Base-by-base conservation (phyloP, 495 filamentous ascomycete species). In the Hypoxylon subgilvum region DNA sequence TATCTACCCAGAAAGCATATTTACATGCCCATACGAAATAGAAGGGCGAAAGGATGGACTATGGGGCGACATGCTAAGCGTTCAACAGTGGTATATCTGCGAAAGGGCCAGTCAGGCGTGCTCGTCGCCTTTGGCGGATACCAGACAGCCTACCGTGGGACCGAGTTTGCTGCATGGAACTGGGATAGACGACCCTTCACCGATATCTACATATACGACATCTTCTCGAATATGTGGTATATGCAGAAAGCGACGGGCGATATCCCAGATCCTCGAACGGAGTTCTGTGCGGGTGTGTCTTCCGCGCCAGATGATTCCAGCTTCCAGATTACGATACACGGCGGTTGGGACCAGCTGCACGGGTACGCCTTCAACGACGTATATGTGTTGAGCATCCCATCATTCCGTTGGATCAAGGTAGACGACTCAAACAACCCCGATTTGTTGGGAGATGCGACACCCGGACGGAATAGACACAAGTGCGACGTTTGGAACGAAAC, bases 391-490 rank as follows among this genome's bases (percentile, higher is more conserved):
- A 73, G 75, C 41, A 65, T 86, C 4, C 84, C 84, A 1, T 74
- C 75, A 4, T 87, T 85, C 58, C 73, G 69, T 17, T 86, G 84
- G 83, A 77, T 82, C 39, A 78, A 78, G 43, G 69, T 74, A 14
- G 19, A 27, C 6, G 71, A 70, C 13, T 70, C 67, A 38, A 25
- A 28, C 52, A 57, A 70, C 52, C 61, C 56, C 6, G 71, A 74
- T 39, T 59, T 75, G 3, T 30, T n/a, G 41, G 30, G 65, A 59
- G 1, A 57, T 65, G 38, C 63, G 63, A 63, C 69, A 64, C 16
- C 66, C 63, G 39, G 66, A 56, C 36, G 71, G 63, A 21, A 68
- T 23, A 44, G 54, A 66, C 19, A 48, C 65, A 13, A 50, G 32
- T 60, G 56, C 19, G 19, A 41, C 27, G 27, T 60, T 8, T 52